Conservation (phyloP, 2,329 filamentous ascomycete species). For the Fusarium sacchari region DNA sequence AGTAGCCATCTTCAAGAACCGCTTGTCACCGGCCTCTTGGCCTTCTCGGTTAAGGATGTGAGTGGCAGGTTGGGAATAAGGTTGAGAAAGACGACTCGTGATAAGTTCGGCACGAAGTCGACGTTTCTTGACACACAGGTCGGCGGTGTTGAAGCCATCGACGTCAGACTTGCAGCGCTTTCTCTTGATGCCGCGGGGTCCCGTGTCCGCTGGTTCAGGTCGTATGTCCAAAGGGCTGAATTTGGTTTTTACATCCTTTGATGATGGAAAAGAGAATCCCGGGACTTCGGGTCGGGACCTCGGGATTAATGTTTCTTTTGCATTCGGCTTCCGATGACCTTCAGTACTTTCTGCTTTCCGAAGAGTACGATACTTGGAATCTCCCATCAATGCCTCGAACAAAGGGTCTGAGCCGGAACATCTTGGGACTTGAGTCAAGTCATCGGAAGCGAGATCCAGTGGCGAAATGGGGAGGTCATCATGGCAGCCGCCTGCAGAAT, state of each 20-base stretch:
- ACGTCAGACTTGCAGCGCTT: slow-evolving; percentile 65
- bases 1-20: slow-evolving; percentile 60
- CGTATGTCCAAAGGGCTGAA: slow-evolving; percentile 23
- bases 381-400: slow-evolving; percentile 35
- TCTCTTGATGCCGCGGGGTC: slow-evolving; percentile 56
- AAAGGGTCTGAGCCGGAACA: slow-evolving; percentile 35
- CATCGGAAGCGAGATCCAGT: slow-evolving; percentile 27
- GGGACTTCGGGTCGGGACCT: neutral
- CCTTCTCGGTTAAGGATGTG: slow-evolving; percentile 73
- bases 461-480: slow-evolving; percentile 34
- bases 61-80: slow-evolving; percentile 75
- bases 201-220: neutral
- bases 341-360: neutral
- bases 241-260: neutral
- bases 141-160: slow-evolving; percentile 64
- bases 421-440: slow-evolving; percentile 37
- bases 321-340: neutral
- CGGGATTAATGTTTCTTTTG: neutral
- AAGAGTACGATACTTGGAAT: slow-evolving; percentile 1
- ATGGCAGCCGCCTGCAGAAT: slow-evolving; percentile 33
- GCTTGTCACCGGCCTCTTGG: slow-evolving; percentile 55
- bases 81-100: slow-evolving; percentile 75
- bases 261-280: slow-evolving; percentile 29
- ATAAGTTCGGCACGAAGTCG: slow-evolving; percentile 70
- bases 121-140: slow-evolving; percentile 72